These are phyloP conservation scores for Calycina herbarum DNA, from an alignment of 2,329 filamentous ascomycete genomes.

Conservation along the genomic window DNA sequence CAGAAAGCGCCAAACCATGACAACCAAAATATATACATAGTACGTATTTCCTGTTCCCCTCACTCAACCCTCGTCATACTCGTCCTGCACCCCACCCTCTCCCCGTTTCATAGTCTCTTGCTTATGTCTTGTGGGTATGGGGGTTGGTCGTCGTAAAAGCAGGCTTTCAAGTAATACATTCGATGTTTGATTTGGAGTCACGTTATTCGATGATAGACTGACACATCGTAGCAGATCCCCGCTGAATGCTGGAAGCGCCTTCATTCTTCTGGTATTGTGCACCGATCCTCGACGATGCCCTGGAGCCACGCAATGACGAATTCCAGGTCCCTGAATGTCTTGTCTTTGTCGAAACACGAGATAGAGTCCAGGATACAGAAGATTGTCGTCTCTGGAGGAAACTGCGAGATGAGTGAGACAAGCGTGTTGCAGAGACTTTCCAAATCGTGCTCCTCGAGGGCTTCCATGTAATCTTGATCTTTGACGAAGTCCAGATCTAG, in stretches of 20 bases:
- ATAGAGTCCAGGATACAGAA: background rate
- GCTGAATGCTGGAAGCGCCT: background rate
- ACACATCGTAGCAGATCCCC: background rate
- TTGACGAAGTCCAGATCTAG: background rate
- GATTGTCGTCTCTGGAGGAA: background rate
- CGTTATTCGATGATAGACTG: background rate
- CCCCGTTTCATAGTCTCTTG: too few species aligned
- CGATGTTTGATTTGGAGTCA: background rate
- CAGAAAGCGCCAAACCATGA: too few species aligned
- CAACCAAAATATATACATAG: too few species aligned
- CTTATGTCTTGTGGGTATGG: background rate
- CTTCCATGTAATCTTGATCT: background rate
- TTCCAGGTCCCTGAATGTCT: constrained; percentile 1
- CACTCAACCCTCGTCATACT: background rate
- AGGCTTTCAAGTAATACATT: background rate
- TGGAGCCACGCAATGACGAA: background rate
- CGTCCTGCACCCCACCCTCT: background rate
- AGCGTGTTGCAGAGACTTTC: background rate
- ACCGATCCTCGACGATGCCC: background rate
- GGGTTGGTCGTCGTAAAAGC: background rate
- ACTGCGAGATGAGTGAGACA: background rate
- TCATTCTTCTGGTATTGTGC: background rate
- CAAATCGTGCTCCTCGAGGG: background rate
- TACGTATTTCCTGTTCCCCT: background rate
- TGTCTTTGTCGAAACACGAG: constrained; percentile 6